These are phyloP conservation scores for Carex arenaria DNA, from an alignment of 202 grass and related monocot genomes.

Conservation along the genomic window DNA sequence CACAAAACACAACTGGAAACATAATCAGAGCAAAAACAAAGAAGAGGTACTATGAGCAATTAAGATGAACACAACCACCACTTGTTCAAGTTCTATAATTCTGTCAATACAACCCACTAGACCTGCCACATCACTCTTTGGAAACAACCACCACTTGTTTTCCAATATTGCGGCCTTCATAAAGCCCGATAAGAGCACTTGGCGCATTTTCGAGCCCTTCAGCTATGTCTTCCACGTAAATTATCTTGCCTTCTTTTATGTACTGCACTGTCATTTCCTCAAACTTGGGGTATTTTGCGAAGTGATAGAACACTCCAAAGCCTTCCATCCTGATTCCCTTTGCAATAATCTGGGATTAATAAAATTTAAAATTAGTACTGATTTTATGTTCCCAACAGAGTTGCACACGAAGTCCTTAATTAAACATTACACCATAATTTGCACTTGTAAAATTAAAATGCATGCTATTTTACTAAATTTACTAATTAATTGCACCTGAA, in stretches of 20 bases:
- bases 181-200: conserved; percentile 27
- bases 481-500: background rate
- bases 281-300: conserved; percentile 21
- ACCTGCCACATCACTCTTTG: background rate
- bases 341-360: background rate
- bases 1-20: no score
- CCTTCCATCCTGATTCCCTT: conserved; percentile 39
- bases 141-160: conserved; percentile 37
- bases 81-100: background rate
- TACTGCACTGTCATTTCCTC: conserved; percentile 25
- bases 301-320: conserved; percentile 19
- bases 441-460: no score
- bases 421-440: background rate
- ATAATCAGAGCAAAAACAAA: no score
- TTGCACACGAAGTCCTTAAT: background rate
- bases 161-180: conserved; percentile 36
- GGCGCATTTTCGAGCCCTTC: conserved; percentile 36
- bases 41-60: no score
- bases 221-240: conserved; percentile 31
- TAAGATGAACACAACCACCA: no score
- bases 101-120: background rate
- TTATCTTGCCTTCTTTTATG: conserved; percentile 38
- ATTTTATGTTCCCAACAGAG: no score
- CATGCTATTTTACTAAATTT: background rate
- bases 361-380: background rate